Conservation (phyloP, 2,329 filamentous ascomycete species). For the Fusarium sp. region DNA sequence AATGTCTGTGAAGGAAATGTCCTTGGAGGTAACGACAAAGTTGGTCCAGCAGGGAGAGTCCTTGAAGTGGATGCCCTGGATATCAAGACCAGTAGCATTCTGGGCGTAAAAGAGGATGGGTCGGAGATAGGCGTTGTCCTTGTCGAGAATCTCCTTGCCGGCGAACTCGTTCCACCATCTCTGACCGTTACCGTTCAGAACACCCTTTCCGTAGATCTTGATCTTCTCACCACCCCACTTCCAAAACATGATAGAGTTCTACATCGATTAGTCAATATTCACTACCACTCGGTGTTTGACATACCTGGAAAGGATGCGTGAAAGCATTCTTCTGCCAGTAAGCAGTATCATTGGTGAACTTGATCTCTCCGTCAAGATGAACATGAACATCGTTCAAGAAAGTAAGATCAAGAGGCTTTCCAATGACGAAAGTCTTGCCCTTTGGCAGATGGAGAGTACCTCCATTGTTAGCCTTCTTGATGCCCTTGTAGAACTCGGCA, state of each 20-base stretch:
- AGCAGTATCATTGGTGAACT: conserved; percentile 57
- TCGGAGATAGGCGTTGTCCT: conserved; percentile 65
- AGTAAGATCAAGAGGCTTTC: conserved; percentile 67
- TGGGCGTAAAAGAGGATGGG: conserved; percentile 71
- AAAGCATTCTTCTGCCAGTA: conserved; percentile 58
- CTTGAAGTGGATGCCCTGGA: conserved; percentile 68
- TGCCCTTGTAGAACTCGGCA: conserved; percentile 63
- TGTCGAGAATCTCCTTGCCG: conserved; percentile 56
- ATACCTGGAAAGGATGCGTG: conserved; percentile 53
- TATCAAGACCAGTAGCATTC: conserved; percentile 67
- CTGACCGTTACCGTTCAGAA: conserved; percentile 37
- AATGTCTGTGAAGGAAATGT: conserved; percentile 38
- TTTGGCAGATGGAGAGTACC: conserved; percentile 66
- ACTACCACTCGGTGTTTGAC: rapidly evolving
- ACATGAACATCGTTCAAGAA: conserved; percentile 68
- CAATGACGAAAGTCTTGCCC: conserved; percentile 66
- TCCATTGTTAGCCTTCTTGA: conserved; percentile 68
- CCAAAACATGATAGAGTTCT: conserved; percentile 69
- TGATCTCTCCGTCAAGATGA: conserved; percentile 67
- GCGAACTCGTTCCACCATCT: conserved; percentile 40
- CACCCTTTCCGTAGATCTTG: conserved; percentile 67
- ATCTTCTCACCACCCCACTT: conserved; percentile 72
- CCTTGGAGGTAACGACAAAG: conserved; percentile 64
- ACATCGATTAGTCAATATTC: neutral
- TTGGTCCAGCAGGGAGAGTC: conserved; percentile 73